phyloP scores from a whole-genome alignment of 1,284 basidiomycete genomes.

The Cryptococcus floricola region DNA sequence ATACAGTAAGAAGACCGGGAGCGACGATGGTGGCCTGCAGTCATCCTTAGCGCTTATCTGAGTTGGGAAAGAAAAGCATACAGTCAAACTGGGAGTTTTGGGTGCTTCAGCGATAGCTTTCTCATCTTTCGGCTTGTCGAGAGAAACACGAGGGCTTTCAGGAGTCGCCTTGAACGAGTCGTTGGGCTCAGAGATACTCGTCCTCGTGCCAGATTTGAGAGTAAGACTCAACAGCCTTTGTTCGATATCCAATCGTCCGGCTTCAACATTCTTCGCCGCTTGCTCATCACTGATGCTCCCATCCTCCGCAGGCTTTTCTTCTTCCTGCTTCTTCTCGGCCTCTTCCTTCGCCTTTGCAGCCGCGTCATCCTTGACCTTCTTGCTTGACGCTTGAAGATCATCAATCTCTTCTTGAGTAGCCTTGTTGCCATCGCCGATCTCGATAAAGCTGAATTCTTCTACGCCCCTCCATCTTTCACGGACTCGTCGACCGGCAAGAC shows the following conservation, averaged over 20 bases:
- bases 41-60: neutral
- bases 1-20: slow-evolving; percentile 51
- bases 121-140: slow-evolving; percentile 26
- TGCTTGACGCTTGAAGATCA: slow-evolving; percentile 30
- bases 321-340: slow-evolving; percentile 8
- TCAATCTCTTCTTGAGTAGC: slow-evolving; percentile 39
- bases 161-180: neutral
- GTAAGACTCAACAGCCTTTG: slow-evolving; percentile 28
- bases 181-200: slow-evolving; percentile 3
- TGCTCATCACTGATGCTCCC: slow-evolving; percentile 10
- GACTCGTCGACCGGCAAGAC: slow-evolving; percentile 52
- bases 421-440: slow-evolving; percentile 44
- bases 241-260: slow-evolving; percentile 23
- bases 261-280: slow-evolving; percentile 16
- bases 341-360: slow-evolving; percentile 12
- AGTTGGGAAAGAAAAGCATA: slow-evolving; percentile 14
- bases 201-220: slow-evolving; percentile 14
- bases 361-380: slow-evolving; percentile 8
- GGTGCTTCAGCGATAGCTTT: slow-evolving; percentile 22
- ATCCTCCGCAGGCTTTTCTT: slow-evolving; percentile 4
- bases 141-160: slow-evolving; percentile 17
- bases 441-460: slow-evolving; percentile 53
- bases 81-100: slow-evolving; percentile 46
- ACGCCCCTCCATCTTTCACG: slow-evolving; percentile 55
- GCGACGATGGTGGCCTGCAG: slow-evolving; percentile 50